phyloP scores from a whole-genome alignment of 768 basidiomycete species.

The Boletellus ananas region DNA sequence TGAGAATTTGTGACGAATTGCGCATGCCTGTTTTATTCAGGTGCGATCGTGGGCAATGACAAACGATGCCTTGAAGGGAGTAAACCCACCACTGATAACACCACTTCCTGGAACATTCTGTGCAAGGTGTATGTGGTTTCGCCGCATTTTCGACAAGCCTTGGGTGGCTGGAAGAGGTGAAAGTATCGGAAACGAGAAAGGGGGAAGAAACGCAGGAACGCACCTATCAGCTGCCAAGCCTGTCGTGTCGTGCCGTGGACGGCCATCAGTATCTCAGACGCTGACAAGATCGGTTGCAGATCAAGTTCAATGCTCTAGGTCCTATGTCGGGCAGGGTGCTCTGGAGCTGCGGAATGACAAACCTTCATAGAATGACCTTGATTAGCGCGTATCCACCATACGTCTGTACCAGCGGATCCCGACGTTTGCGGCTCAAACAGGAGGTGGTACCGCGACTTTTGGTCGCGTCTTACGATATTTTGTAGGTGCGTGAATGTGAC shows the following conservation, averaged over 20 bases:
- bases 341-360: constrained; percentile 7
- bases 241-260: constrained; percentile 74
- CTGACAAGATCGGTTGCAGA: constrained; percentile 51
- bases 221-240: constrained; percentile 75
- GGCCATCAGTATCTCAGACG: constrained; percentile 68
- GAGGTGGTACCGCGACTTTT: constrained; percentile 64
- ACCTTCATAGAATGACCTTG: constrained; percentile 89
- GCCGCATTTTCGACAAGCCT: constrained; percentile 78
- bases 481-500: constrained; percentile 54
- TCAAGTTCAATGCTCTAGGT: constrained; percentile 66
- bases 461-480: constrained; percentile 62
- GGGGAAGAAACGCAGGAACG: constrained; percentile 9
- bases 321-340: neutral
- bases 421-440: constrained; percentile 44
- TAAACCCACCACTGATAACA: constrained; percentile 70
- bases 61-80: neutral
- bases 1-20: constrained; percentile 67
- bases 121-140: constrained; percentile 93
- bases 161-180: constrained; percentile 43
- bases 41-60: neutral
- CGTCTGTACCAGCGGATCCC: constrained; percentile 29
- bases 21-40: constrained; percentile 65
- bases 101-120: constrained; percentile 65
- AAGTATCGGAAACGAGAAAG: neutral
- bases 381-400: constrained; percentile 89